Base-by-base conservation (phyloP, 2,329 filamentous ascomycete genomes). In the Biscogniauxia marginata region DNA sequence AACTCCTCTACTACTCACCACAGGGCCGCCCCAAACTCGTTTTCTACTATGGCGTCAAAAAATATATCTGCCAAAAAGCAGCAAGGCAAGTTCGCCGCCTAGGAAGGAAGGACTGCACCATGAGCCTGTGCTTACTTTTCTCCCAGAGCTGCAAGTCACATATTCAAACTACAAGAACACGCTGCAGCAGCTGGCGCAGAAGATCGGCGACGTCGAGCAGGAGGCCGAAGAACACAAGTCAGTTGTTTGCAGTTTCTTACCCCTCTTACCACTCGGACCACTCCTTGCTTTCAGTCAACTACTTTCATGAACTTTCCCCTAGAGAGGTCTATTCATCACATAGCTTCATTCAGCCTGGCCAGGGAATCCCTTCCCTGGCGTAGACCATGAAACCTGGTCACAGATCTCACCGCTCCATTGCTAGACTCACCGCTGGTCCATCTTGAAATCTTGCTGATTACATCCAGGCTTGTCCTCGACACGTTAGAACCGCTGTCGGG, bases 161-260 rank as follows among this genome's bases (percentile, higher is more conserved):
- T 95, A 95, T 73, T 84, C 84, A 64, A 91, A 86, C 75, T 93
- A 85, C 76, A 89, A 89, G 72, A 87, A 84, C 65, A 86, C 82
- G 3, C 84, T 99, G 56, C 93, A 98, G 75, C 90, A 95, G 70
- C 86, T 99, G 68, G 95, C 95, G 24, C 88, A 92, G 70, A 98
- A 96, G 74, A 97, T 99, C 66, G 95, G 95, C 44, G 93, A 98
- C 71, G 93, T 99, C 55, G 95, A 99, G 77, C 91, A 96, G 73
- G 95, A 98, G 73, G 88, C 90, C 19, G 95, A 99, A 74, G 95
- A 99, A 74, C 95, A 99, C 81, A 98, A 96, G 95, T 98, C 77
- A 72, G 88, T 77, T 46, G 59, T 61, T 49, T 59, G 25, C 57
- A 24, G 52, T 50, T n/a, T 52, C 44, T 44, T 54, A 18, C 55